phyloP scores from a whole-genome alignment of 345 rosid species.

The Salix caprea region DNA sequence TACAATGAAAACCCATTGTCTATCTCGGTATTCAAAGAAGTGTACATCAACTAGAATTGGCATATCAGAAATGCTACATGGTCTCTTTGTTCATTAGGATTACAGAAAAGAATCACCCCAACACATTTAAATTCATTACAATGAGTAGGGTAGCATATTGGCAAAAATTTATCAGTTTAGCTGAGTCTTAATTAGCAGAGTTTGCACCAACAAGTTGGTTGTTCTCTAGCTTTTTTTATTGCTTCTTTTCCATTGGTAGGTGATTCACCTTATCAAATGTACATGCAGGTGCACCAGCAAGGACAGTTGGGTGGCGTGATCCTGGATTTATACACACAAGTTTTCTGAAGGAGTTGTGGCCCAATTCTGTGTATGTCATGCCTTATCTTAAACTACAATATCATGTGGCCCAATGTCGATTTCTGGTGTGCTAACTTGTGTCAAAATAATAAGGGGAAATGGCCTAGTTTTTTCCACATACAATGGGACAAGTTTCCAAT shows the following conservation, averaged over 20 bases:
- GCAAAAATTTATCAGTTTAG: background rate
- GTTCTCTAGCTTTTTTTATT: background rate
- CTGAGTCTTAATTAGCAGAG: background rate
- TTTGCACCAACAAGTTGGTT: background rate
- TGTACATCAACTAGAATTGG: background rate
- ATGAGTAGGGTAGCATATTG: background rate
- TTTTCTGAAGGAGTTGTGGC: conserved; percentile 67
- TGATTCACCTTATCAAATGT: conserved; percentile 13
- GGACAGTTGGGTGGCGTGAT: conserved; percentile 79
- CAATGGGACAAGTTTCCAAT: no score
- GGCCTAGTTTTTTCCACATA: no score
- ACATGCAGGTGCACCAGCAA: conserved; percentile 53
- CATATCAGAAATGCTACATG: background rate
- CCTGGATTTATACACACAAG: conserved; percentile 74
- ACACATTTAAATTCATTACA: background rate
- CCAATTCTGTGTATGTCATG: conserved; percentile 42
- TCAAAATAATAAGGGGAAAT: no score
- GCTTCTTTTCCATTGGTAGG: background rate
- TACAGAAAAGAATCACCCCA: background rate
- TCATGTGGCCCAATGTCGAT: background rate
- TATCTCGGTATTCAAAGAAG: background rate
- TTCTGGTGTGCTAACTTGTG: background rate
- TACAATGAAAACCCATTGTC: background rate
- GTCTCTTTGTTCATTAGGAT: background rate
- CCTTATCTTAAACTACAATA: background rate